Percentiles rank a stretch among this genome's conserved stretches.
Conservation (phyloP, 2,329 filamentous ascomycete species). For the Macrophomina phaseolina region DNA sequence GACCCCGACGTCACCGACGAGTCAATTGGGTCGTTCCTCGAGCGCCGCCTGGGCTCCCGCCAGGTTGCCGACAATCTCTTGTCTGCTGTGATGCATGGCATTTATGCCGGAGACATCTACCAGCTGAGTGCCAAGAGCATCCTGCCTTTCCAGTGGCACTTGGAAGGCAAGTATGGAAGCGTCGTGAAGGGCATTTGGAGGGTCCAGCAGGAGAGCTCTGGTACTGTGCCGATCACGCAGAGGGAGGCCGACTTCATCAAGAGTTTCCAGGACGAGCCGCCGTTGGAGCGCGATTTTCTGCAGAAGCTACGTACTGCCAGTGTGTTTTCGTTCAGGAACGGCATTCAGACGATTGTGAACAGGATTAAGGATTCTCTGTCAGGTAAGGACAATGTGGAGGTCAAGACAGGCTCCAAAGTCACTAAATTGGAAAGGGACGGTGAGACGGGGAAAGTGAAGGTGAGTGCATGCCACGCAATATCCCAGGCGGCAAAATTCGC, state of each 20-base stretch:
- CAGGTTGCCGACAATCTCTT: constrained; percentile 71
- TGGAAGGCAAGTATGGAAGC: constrained; percentile 54
- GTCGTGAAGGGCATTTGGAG: constrained; percentile 42
- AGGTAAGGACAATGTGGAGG: constrained; percentile 45
- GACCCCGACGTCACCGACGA: constrained; percentile 62
- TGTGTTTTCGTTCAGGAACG: constrained; percentile 53
- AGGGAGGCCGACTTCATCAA: constrained; percentile 12
- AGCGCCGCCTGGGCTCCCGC: constrained; percentile 57
- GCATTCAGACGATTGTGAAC: constrained; percentile 48
- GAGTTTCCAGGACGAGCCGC: constrained; percentile 19
- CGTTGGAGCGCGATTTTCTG: constrained; percentile 16
- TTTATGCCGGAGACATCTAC: constrained; percentile 89
- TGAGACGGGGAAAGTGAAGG: constrained; percentile 14
- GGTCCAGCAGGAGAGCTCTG: background rate
- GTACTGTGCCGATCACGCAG: background rate
- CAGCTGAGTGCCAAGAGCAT: constrained; percentile 75
- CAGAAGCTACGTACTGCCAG: constrained; percentile 31
- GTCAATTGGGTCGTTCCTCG: constrained; percentile 72
- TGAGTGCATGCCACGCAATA: background rate
- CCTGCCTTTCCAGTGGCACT: constrained; percentile 56
- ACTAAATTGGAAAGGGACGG: constrained; percentile 45
- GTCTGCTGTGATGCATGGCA: constrained; percentile 81
- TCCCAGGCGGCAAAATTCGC: background rate
- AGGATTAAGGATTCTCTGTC: constrained; percentile 37
- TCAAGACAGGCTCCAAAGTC: constrained; percentile 52